A percentile compares a stretch with the other conserved stretches of the same genome.
Evolutionary conservation across 140 eudicot species (phyloP).

Genomic region (Stevia rebaudiana): DNA sequence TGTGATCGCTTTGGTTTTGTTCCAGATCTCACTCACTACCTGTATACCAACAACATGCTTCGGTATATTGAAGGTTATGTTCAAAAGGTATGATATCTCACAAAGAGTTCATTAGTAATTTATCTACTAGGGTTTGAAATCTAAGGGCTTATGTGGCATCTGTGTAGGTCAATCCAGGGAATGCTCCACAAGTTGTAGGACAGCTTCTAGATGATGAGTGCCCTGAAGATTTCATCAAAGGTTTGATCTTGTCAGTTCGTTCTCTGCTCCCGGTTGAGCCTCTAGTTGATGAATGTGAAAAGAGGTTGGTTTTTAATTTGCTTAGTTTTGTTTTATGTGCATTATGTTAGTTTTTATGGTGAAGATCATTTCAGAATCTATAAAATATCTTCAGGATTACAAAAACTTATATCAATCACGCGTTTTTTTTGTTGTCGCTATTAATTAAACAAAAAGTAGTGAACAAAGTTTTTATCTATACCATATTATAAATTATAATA

Average conservation of each 20-base stretch:
- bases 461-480: too few species aligned
- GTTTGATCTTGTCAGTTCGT: conserved; percentile 86
- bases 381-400: too few species aligned
- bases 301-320: conserved; percentile 42
- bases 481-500: too few species aligned
- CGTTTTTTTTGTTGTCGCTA: background rate
- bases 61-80: conserved; percentile 99
- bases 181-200: conserved; percentile 98
- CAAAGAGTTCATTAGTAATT: background rate
- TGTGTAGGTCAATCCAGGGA: conserved; percentile 87
- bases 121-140: conserved; percentile 2
- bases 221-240: conserved; percentile 97
- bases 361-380: too few species aligned
- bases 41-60: conserved; percentile 92
- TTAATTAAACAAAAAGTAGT: too few species aligned
- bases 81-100: conserved; percentile 59
- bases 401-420: too few species aligned
- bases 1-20: conserved; percentile 98
- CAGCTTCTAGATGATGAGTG: conserved; percentile 98
- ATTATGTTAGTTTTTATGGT: background rate
- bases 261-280: conserved; percentile 99
- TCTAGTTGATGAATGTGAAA: conserved; percentile 95
- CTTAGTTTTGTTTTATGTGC: conserved; percentile 8
- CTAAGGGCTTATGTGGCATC: conserved; percentile 16
- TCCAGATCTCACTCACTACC: conserved; percentile 96